These are phyloP conservation scores for Lachnellula hyalina DNA, from an alignment of 2,329 filamentous ascomycete genomes.

Conservation along the genomic window DNA sequence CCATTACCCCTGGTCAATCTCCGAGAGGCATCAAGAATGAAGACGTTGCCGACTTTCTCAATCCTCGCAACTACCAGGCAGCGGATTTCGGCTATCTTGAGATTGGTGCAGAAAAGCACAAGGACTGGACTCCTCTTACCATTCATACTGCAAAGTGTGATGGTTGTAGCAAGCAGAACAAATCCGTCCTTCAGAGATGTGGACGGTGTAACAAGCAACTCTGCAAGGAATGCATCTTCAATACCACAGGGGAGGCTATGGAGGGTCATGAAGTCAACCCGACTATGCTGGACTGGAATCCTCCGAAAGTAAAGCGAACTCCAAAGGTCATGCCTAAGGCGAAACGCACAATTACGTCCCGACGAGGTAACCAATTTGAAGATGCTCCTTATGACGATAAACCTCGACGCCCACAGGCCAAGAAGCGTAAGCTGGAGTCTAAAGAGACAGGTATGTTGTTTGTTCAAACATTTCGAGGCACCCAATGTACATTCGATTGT, in stretches of 20 bases:
- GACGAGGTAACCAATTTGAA: background rate
- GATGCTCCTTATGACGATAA: background rate
- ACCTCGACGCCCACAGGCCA: too few relatives aligned
- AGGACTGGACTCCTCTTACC: background rate
- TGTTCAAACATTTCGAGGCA: too few relatives aligned
- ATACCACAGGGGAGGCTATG: background rate
- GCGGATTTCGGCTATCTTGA: background rate
- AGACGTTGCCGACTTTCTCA: background rate
- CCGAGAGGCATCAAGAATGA: background rate
- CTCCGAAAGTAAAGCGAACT: background rate
- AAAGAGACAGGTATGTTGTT: too few relatives aligned
- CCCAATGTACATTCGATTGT: too few relatives aligned
- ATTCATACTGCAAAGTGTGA: constrained; percentile 13
- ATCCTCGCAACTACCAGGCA: background rate
- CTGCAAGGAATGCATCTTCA: constrained; percentile 6
- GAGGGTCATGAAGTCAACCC: constrained; percentile 2
- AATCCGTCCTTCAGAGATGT: constrained; percentile 9
- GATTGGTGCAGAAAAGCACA: background rate
- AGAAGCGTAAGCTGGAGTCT: too few relatives aligned
- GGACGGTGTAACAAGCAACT: constrained; percentile 7
- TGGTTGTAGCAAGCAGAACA: constrained; percentile 2
- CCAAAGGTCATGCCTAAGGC: background rate
- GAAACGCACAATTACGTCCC: background rate
- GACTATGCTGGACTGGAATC: constrained; percentile 3
- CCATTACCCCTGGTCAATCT: background rate